Base-by-base conservation (phyloP, 148 eudicot species). In the Amaranthus palmeri region DNA sequence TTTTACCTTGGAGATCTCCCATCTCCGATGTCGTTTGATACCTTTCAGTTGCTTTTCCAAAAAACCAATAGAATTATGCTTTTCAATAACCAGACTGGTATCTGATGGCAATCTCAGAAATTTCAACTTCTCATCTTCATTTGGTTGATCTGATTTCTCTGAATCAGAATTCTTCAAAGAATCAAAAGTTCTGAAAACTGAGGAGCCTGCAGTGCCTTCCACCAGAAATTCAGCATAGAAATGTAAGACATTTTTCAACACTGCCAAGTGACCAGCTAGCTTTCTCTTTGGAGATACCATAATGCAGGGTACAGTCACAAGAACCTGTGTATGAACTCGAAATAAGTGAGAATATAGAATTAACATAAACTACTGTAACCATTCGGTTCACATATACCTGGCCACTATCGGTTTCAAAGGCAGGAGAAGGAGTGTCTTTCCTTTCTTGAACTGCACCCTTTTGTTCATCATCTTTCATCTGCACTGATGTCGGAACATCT, bases 201-300 rank as follows among this genome's bases (percentile, higher is more conserved):
- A 82, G 73, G 92, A 88, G 25, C 96, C 97, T 54, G 93, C 97
- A 6, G 99, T 92, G 67, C 99, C 99, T 87, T 92, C 99, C 81
- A 96, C 95, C 75, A 92, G 69, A 85, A 85, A 87, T 77, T 96
- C 96, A 76, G 88, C 90, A 84, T 85, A 86, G 83, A 92, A 96
- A 82, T 92, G 97, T 69, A 96, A 71, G 44, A 83, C 86, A 74
- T 80, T 86, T 76, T 81, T 92, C 89, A 82, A 87, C 67, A 96
- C 88, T 74, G 96, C 95, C 81, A 96, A 79, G 46, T 78, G 90
- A 62, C 99, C 99, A 77, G 90, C 93, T 77, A 92, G 54, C 80
- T 90, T 96, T 81, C 96, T 88, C 88, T 85, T 96, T 71, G 99
- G 89, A 68, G 96, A 83, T 47, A 96, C 86, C 70, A 90, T 88